Conservation (phyloP, 257 asterid species). For the Ocimum tenuiflorum region DNA sequence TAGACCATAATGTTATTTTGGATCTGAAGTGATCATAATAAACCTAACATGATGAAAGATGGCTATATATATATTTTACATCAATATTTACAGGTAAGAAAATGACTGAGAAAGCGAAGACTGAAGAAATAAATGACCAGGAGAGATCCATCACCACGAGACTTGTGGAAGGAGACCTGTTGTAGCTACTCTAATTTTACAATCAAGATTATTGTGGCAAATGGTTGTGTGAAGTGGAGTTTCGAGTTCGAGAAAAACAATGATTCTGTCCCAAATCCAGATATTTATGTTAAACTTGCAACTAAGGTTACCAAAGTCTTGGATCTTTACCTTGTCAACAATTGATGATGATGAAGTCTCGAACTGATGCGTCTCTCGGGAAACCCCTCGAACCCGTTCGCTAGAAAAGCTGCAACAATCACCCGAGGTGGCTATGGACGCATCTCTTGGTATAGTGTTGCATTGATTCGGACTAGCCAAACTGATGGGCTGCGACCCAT, state of each 20-base stretch:
- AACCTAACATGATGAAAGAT: too few relatives aligned
- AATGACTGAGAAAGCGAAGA: conserved; percentile 16
- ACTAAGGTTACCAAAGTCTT: conserved; percentile 8
- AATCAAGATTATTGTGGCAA: neutral
- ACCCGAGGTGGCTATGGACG: too few relatives aligned
- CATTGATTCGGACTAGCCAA: too few relatives aligned
- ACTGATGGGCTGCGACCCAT: too few relatives aligned
- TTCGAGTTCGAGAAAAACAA: conserved; percentile 23
- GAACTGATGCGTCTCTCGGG: too few relatives aligned
- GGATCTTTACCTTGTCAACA: conserved; percentile 22
- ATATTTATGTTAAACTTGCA: conserved; percentile 12
- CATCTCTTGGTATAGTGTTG: too few relatives aligned
- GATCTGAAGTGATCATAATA: too few relatives aligned
- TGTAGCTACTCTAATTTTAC: conserved; percentile 15
- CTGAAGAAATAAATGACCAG: conserved; percentile 21
- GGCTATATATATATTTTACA: too few relatives aligned
- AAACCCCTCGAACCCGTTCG: too few relatives aligned
- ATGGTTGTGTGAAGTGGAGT: conserved; percentile 16
- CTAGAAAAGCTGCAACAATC: too few relatives aligned
- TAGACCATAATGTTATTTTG: too few relatives aligned
- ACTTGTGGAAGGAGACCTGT: conserved; percentile 20
- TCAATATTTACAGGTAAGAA: neutral
- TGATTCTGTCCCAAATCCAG: conserved; percentile 27
- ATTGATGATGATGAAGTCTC: neutral
- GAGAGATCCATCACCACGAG: conserved; percentile 1